Base-by-base conservation (phyloP, 208 protist species). In the Lotmaria passim region DNA sequence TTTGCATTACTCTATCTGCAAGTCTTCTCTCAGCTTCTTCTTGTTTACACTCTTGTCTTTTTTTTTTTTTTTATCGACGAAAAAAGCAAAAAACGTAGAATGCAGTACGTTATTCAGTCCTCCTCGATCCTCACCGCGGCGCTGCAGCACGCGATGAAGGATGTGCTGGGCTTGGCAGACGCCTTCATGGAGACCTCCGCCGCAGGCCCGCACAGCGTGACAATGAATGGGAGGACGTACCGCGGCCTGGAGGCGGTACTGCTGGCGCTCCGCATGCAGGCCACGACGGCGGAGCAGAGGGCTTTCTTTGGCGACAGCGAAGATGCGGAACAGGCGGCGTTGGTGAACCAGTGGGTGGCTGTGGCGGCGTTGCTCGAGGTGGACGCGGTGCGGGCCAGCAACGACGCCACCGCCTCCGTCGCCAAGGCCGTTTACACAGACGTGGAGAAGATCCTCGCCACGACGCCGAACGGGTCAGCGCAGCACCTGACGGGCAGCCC, bases 341-440 rank as follows among this genome's bases (percentile, higher is more conserved):
- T 86, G 56, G 69, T 91, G 14, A 89, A 89, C 67, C 86, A 91
- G 59, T 91, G 86, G 86, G 74, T 91, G 7, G 30, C 44, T 31
- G 74, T 50, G 6, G 83, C 82, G 17, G 24, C 78, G 7, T 69
- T 88, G 8, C 51, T 85, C 3, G 71, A 75, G 7, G 70, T 60
- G 1, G 73, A 76, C 28, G 64, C 73, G 3, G 36, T 23, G n/a
- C 64, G 73, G n/a, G 51, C 66, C 7, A 41, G 19, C 51, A 41
- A 38, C 3, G 69, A 69, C 23, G 50, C 67, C 34, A 69, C 58
- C 44, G 51, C 70, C 11, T 79, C 83, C 15, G 64, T 85, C 11
- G 75, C 78, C 46, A 78, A 69, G 26, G 53, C 74, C 12, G 33
- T 90, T 23, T 85, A 83, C 69, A 61, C 68, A 15, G 79, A 90